A percentile compares a stretch with the other conserved stretches of the same genome.
phyloP scores from a whole-genome alignment of 2,329 filamentous ascomycete genomes.

The Lasiodiplodia sp. region DNA sequence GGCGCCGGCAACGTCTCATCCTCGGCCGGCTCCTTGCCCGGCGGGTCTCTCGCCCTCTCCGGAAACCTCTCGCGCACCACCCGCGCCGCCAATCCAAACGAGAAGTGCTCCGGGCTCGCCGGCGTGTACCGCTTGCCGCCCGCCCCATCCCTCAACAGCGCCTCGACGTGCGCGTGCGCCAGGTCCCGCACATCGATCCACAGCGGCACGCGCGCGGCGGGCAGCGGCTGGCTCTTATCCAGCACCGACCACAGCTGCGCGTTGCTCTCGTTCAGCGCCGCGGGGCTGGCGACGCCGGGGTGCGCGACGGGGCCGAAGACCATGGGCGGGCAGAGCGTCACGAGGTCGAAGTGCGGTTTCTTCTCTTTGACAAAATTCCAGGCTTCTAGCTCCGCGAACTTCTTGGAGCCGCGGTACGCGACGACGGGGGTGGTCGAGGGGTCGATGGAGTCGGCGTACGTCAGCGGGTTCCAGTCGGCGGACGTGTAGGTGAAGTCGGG shows the following conservation, averaged over 20 bases:
- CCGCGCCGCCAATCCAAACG: conserved; percentile 54
- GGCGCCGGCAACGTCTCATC: conserved; percentile 36
- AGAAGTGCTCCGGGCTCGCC: conserved; percentile 54
- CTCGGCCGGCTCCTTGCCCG: conserved; percentile 45
- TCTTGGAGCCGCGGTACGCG: conserved; percentile 39
- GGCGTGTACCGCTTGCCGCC: conserved; percentile 52
- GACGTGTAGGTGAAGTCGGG: conserved; percentile 35
- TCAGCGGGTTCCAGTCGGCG: conserved; percentile 39
- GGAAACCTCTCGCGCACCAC: conserved; percentile 54
- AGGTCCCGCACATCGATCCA: conserved; percentile 60
- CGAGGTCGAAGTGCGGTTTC: conserved; percentile 34
- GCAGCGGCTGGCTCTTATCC: conserved; percentile 46
- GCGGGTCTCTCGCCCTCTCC: conserved; percentile 42
- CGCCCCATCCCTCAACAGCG: conserved; percentile 45
- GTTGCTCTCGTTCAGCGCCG: conserved; percentile 37
- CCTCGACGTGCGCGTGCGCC: conserved; percentile 54
- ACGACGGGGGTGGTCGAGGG: conserved; percentile 31
- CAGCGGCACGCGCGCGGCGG: conserved; percentile 49
- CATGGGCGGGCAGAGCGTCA: conserved; percentile 40
- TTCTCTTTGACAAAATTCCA: conserved; percentile 35
- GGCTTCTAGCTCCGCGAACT: conserved; percentile 39
- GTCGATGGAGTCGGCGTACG: conserved; percentile 36
- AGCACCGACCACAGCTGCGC: conserved; percentile 35
- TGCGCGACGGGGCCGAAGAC: conserved; percentile 38
- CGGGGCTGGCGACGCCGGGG: conserved; percentile 24